Base-by-base conservation (phyloP, 768 basidiomycete genomes). In the Suillus discolor region DNA sequence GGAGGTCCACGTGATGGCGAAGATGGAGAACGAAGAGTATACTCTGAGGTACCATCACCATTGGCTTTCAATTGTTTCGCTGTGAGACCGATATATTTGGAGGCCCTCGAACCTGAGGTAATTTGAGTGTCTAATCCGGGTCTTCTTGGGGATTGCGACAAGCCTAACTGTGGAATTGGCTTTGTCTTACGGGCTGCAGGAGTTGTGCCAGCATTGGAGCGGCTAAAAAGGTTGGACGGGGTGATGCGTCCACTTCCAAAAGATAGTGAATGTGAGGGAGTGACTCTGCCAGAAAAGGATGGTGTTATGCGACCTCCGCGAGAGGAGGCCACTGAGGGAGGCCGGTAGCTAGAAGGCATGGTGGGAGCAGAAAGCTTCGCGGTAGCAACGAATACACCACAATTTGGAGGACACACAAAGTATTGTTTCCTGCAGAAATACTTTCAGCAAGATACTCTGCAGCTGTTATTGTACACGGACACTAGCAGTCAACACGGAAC, bases 311-410 rank as follows among this genome's bases (percentile, higher is more conserved):
- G 74, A 54, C 83, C 85, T 65, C 76, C 77, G 54, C 87, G 84
- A 60, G 87, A 87, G 11, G 94, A 96, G 4, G 91, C 88, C 41
- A 91, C 94, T 3, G 95, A 96, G 1, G 90, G 80, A 0, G 96
- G 92, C 18, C 94, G 85, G 63, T 70, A 77, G 71, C 82, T 84
- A 15, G 78, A 73, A 18, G 89, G 86, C 23, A 88, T 87, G 4
- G 91, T 94, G 7, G 92, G 88, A 6, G 87, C 71, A 2, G 94
- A 92, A 23, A 99, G 86, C 75, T 97, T 97, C 41, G 86, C 79
- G 1, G 88, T 81, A 7, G 92, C 87, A 25, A 97, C 91, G 74
- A 99, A 99, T 45, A 99, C 93, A 34, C 97, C 97, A 67, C 94
- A 96, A 54, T 87, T 85, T 0, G 88, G 87, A 20, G 93, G 87